A percentile compares a stretch with the other conserved stretches of the same genome.
Evolutionary conservation across 495 filamentous ascomycete species (phyloP).

Genomic region (Aspergillus ostianus): DNA sequence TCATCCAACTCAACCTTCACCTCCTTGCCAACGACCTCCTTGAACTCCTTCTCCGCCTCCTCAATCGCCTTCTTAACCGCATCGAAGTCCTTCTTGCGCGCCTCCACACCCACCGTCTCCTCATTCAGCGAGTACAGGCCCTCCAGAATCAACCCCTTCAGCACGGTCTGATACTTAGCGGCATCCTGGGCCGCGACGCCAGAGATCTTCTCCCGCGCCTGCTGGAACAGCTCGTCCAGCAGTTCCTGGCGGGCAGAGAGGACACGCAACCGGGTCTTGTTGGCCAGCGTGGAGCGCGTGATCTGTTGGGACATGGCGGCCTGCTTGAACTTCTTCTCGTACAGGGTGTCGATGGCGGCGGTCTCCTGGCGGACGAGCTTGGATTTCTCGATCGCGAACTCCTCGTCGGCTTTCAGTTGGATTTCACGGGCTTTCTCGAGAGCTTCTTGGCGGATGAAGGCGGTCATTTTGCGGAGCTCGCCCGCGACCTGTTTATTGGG

Average conservation of each 20-base stretch:
- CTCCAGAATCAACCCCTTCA: constrained; percentile 83
- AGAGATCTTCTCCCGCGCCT: constrained; percentile 64
- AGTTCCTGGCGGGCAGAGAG: constrained; percentile 84
- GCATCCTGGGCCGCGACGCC: constrained; percentile 63
- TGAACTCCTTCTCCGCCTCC: constrained; percentile 75
- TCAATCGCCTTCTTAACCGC: constrained; percentile 70
- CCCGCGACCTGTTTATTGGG: constrained; percentile 66
- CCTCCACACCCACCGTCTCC: constrained; percentile 66
- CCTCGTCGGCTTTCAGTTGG: constrained; percentile 94
- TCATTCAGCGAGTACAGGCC: constrained; percentile 86
- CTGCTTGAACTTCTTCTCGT: constrained; percentile 98
- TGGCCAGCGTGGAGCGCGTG: constrained; percentile 87
- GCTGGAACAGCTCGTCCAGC: constrained; percentile 87
- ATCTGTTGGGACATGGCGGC: constrained; percentile 97
- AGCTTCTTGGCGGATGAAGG: constrained; percentile 99
- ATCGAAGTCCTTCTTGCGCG: constrained; percentile 75
- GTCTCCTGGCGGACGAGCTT: constrained; percentile 96
- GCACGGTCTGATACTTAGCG: constrained; percentile 66
- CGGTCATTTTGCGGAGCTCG: constrained; percentile 99
- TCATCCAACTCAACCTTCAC: constrained; percentile 73
- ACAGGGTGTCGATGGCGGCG: constrained; percentile 81
- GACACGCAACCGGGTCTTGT: constrained; percentile 88
- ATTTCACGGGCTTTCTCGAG: constrained; percentile 96
- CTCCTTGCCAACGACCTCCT: constrained; percentile 63
- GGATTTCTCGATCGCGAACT: constrained; percentile 97